These are phyloP conservation scores for Tylopilus balloui DNA, from an alignment of 768 basidiomycete species.

Conservation along the genomic window DNA sequence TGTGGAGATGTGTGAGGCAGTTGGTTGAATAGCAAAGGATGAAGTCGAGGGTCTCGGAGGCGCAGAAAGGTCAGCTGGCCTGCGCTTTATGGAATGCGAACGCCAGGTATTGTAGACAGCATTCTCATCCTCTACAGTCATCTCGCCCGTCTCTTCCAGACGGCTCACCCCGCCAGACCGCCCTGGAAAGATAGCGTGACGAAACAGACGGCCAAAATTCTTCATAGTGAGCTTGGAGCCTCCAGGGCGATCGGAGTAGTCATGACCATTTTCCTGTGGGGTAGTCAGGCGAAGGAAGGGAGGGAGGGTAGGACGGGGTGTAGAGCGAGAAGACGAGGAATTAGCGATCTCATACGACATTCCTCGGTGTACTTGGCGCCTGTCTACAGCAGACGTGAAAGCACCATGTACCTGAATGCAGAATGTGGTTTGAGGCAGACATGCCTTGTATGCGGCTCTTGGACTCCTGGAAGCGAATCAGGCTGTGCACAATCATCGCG, in stretches of 20 bases:
- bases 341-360: constrained; percentile 9
- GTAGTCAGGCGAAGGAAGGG: constrained; percentile 13
- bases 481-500: background rate
- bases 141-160: constrained; percentile 5
- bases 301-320: constrained; percentile 12
- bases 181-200: constrained; percentile 28
- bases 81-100: background rate
- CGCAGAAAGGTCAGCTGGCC: background rate
- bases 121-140: constrained; percentile 1
- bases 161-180: background rate
- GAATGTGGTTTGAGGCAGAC: background rate
- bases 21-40: constrained; percentile 1
- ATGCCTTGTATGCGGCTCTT: background rate
- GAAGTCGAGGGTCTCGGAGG: background rate
- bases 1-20: constrained; percentile 1
- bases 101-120: background rate
- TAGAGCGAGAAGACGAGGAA: constrained; percentile 7
- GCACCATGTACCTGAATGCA: constrained; percentile 2
- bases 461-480: constrained; percentile 2
- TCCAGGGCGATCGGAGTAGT: constrained; percentile 29
- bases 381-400: constrained; percentile 1
- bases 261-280: constrained; percentile 3
- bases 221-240: constrained; percentile 32
- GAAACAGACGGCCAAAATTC: constrained; percentile 43
- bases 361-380: background rate